Evolutionary conservation across 2,329 filamentous ascomycete genomes (phyloP).

Genomic region (Sarocladiaceae sp.): DNA sequence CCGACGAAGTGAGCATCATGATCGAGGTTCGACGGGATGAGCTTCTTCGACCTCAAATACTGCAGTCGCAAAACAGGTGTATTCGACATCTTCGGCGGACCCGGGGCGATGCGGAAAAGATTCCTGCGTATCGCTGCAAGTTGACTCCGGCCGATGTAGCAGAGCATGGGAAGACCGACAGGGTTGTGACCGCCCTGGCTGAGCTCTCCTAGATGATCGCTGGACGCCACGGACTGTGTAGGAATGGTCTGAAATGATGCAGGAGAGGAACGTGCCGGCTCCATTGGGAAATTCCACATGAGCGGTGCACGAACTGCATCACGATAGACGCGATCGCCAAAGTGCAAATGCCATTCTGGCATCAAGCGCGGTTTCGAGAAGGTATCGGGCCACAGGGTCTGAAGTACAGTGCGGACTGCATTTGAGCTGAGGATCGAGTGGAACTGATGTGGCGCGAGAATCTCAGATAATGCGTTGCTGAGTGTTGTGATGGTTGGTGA

Average conservation of each 20-base stretch:
- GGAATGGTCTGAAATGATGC: constrained; percentile 32
- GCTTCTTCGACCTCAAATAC: constrained; percentile 38
- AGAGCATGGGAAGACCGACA: constrained; percentile 30
- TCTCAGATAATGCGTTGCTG: constrained; percentile 37
- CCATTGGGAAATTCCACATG: constrained; percentile 40
- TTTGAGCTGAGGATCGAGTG: constrained; percentile 29
- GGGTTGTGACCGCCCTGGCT: constrained; percentile 18
- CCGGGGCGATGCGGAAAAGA: constrained; percentile 40
- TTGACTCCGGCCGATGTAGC: constrained; percentile 45
- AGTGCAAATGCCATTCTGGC: constrained; percentile 45
- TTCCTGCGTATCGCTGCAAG: constrained; percentile 41
- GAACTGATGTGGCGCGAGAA: constrained; percentile 28
- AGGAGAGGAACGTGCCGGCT: constrained; percentile 16
- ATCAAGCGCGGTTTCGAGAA: constrained; percentile 25
- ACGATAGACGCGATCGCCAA: constrained; percentile 40
- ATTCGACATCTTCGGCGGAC: constrained; percentile 38
- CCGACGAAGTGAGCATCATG: constrained; percentile 50
- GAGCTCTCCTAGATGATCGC: constrained; percentile 17
- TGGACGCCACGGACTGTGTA: constrained; percentile 29
- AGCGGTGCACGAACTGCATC: constrained; percentile 43
- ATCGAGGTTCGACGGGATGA: constrained; percentile 43
- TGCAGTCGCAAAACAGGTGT: constrained; percentile 44
- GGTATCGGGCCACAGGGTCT: constrained; percentile 37
- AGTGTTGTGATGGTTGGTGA: constrained; percentile 39
- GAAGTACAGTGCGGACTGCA: constrained; percentile 40